Conservation (phyloP, 352 stramenopile species). For the Thalassiosira pacifica region DNA sequence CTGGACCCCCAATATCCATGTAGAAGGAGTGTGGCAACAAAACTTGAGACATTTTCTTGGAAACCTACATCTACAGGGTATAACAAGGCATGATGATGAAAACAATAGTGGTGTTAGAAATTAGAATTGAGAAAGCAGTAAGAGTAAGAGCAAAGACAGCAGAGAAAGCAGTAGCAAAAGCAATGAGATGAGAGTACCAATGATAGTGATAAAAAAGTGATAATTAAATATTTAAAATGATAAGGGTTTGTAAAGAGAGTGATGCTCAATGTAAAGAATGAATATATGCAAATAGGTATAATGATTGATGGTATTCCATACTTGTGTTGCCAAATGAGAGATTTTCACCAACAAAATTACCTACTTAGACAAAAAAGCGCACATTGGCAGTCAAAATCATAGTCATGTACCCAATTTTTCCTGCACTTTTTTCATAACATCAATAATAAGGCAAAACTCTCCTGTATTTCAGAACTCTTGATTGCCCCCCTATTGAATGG, state of each 20-base stretch:
- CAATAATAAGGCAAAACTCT: too few relatives aligned
- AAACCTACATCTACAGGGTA: not conserved
- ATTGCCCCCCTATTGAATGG: too few relatives aligned
- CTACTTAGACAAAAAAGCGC: not conserved
- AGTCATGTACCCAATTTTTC: not conserved
- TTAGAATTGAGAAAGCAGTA: not conserved
- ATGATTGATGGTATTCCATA: not conserved
- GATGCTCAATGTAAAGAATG: not conserved
- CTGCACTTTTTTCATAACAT: not conserved
- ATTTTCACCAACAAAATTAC: not conserved
- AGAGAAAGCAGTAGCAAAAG: not conserved
- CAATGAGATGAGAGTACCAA: not conserved
- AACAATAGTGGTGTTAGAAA: not conserved
- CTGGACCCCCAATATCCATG: conserved; percentile 20
- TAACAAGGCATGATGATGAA: not conserved
- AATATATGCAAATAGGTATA: not conserved
- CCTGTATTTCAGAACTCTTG: too few relatives aligned
- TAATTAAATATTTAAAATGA: not conserved
- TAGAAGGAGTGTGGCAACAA: not conserved
- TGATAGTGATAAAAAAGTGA: not conserved
- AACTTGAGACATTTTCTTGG: too few relatives aligned
- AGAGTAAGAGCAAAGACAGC: not conserved
- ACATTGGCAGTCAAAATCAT: not conserved
- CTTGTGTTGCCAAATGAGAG: not conserved
- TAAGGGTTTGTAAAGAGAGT: not conserved